Percentiles rank a stretch among this genome's conserved stretches.
Evolutionary conservation across 148 eudicot genomes (phyloP).

Genomic region (Selenicereus undatus): DNA sequence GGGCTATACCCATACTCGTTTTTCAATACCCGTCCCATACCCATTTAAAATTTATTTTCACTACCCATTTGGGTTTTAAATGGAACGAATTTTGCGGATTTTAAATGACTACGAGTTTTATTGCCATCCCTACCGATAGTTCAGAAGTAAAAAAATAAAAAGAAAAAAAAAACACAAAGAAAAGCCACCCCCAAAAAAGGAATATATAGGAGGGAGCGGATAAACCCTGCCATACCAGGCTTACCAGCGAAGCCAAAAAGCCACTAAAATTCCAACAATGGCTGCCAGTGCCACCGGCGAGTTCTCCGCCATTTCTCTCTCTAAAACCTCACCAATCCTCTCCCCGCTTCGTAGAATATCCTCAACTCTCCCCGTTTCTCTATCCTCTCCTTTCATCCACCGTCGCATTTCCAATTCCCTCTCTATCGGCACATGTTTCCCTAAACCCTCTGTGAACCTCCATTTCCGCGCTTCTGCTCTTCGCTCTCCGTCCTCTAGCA

Average conservation of each 20-base stretch:
- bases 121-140: too few species aligned
- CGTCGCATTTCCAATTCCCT: constrained; percentile 7
- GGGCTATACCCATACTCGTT: too few species aligned
- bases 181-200: not conserved
- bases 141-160: too few species aligned
- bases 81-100: too few species aligned
- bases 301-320: constrained; percentile 20
- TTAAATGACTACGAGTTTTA: too few species aligned
- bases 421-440: constrained; percentile 16
- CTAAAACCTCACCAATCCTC: constrained; percentile 15
- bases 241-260: constrained; percentile 11
- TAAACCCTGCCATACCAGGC: constrained; percentile 30
- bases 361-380: constrained; percentile 3
- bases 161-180: too few species aligned
- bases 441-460: constrained; percentile 26
- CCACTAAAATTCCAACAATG: constrained; percentile 18
- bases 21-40: too few species aligned
- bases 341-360: constrained; percentile 3
- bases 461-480: constrained; percentile 24
- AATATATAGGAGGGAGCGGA: constrained; percentile 2
- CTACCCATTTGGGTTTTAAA: too few species aligned
- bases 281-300: constrained; percentile 18
- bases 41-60: too few species aligned
- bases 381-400: not conserved
- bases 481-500: constrained; percentile 12